Conservation (phyloP, 2,329 filamentous ascomycete species). For the Pseudofabraea citricarpa region DNA sequence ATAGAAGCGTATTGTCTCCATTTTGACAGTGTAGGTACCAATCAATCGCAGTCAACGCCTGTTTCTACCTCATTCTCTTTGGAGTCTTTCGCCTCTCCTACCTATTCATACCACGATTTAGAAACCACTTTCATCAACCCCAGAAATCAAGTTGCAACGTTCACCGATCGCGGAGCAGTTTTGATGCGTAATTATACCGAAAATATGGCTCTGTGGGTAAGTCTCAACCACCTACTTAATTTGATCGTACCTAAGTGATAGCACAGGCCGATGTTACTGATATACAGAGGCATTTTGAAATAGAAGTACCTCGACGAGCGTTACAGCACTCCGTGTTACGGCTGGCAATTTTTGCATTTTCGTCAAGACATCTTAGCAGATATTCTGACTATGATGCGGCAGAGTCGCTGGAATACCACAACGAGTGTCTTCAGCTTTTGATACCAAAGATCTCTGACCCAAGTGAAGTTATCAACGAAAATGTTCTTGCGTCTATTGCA, state of each 20-base stretch:
- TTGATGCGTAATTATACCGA: slow-evolving; percentile 1
- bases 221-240: neutral
- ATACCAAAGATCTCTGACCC: neutral
- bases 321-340: neutral
- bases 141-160: neutral
- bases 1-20: too few species aligned
- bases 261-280: slow-evolving; percentile 1
- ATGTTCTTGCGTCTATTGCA: slow-evolving; percentile 1
- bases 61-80: too few species aligned
- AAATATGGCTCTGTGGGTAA: slow-evolving; percentile 1
- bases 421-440: neutral
- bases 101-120: too few species aligned
- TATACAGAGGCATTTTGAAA: neutral
- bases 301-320: neutral
- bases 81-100: too few species aligned
- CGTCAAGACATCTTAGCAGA: neutral
- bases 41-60: neutral
- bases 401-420: neutral
- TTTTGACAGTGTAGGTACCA: too few species aligned
- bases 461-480: neutral
- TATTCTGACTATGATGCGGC: neutral
- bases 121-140: neutral
- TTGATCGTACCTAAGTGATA: neutral
- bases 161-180: neutral
- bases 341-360: slow-evolving; percentile 1